Conservation (phyloP, 768 basidiomycete genomes). For the Agaricus blazei region DNA sequence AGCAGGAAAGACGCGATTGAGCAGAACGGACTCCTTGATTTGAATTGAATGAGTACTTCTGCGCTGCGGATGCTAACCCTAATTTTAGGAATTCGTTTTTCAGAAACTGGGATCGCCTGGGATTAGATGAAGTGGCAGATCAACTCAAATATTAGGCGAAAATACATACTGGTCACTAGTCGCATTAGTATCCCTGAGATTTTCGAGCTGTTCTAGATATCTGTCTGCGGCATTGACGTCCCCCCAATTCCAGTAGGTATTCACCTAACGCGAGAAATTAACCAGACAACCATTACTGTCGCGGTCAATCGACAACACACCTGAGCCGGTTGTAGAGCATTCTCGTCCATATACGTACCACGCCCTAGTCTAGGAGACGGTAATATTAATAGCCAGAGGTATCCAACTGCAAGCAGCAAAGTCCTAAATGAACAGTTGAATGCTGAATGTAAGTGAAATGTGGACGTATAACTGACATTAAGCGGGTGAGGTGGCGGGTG, state of each 20-base stretch:
- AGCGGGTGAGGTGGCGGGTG: conserved; percentile 21
- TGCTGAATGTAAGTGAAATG: not conserved
- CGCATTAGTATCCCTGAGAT: conserved; percentile 54
- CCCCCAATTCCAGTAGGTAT: conserved; percentile 87
- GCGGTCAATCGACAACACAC: conserved; percentile 32
- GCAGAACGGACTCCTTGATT: conserved; percentile 41
- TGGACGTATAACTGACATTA: conserved; percentile 27
- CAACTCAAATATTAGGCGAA: not conserved
- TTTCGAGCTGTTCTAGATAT: conserved; percentile 70
- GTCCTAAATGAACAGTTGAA: conserved; percentile 32
- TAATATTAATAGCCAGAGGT: conserved; percentile 79
- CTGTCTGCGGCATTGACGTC: conserved; percentile 84
- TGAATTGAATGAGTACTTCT: conserved; percentile 53
- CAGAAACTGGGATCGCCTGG: conserved; percentile 64
- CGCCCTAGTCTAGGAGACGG: conserved; percentile 63
- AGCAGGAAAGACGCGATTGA: not conserved
- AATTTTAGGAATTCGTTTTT: conserved; percentile 63
- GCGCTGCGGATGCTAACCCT: conserved; percentile 67
- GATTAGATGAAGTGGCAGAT: not conserved
- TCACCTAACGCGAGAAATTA: conserved; percentile 51
- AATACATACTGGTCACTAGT: conserved; percentile 65
- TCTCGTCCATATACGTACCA: conserved; percentile 87
- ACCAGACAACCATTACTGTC: not conserved
- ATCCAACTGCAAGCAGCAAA: conserved; percentile 56
- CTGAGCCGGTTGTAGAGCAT: conserved; percentile 90